phyloP scores from a whole-genome alignment of 106 monocot species.

The Narthecium ossifragum region DNA sequence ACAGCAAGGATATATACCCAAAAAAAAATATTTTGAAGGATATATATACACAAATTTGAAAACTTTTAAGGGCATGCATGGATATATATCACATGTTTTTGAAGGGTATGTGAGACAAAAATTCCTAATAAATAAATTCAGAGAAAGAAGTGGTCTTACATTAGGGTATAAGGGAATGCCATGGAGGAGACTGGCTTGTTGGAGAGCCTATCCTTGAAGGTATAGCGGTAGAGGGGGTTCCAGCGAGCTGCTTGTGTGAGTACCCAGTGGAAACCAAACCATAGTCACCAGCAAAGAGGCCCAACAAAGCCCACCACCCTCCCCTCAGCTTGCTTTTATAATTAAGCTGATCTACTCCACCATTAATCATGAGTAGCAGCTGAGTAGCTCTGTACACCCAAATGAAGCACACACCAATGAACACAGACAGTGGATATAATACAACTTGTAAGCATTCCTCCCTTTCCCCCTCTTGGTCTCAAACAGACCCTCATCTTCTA shows the following conservation, averaged over 20 bases:
- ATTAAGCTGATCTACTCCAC: no score
- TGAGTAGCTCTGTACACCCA: slow-evolving; percentile 35
- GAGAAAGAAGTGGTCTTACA: no score
- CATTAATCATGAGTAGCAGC: no score
- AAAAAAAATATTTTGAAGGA: background rate
- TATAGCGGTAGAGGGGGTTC: slow-evolving; percentile 25
- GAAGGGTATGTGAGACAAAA: no score
- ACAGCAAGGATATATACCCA: no score
- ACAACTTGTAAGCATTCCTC: slow-evolving; percentile 24
- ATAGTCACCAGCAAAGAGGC: slow-evolving; percentile 30
- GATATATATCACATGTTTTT: no score
- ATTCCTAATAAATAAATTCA: no score
- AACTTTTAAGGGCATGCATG: background rate
- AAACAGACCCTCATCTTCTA: slow-evolving; percentile 20
- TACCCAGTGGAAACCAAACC: slow-evolving; percentile 50
- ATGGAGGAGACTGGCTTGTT: no score
- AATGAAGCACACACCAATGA: slow-evolving; percentile 18
- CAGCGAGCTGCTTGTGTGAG: slow-evolving; percentile 30
- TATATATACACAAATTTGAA: background rate
- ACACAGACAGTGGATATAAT: slow-evolving; percentile 22
- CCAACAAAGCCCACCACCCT: slow-evolving; percentile 31
- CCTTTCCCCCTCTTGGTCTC: slow-evolving; percentile 12
- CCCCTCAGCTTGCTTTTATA: background rate
- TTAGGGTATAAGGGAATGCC: no score
- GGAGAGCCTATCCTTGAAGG: slow-evolving; percentile 34